These are phyloP conservation scores for Nemania diffusa DNA, from an alignment of 2,329 filamentous ascomycete species.

Conservation along the genomic window DNA sequence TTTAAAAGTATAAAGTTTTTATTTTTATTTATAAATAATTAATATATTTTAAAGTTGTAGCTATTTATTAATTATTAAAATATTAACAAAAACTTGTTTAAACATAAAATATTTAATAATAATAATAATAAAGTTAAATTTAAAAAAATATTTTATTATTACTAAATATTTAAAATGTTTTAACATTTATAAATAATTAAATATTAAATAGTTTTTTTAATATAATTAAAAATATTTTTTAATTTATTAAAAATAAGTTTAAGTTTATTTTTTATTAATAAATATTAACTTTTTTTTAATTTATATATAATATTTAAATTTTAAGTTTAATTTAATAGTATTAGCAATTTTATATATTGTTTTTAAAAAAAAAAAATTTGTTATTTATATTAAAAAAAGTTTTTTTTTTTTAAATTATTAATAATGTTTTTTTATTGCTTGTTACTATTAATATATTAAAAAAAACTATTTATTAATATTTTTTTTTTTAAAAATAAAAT, in stretches of 20 bases:
- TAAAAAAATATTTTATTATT: background rate
- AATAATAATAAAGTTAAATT: background rate
- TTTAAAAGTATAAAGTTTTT: too few relatives aligned
- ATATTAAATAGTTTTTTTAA: background rate
- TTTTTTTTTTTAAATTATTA: too few relatives aligned
- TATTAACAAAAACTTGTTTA: slow-evolving; percentile 6
- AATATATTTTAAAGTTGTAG: background rate
- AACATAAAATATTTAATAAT: slow-evolving; percentile 12
- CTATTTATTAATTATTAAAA: slow-evolving; percentile 6
- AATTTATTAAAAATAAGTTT: slow-evolving; percentile 13
- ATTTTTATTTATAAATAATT: background rate
- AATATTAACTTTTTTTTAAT: slow-evolving; percentile 16
- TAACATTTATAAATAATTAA: background rate
- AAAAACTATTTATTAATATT: slow-evolving; percentile 6
- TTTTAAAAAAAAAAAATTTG: slow-evolving; percentile 24
- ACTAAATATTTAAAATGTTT: too few relatives aligned
- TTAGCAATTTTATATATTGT: slow-evolving; percentile 2
- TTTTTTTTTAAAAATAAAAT: slow-evolving; percentile 25
- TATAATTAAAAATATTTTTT: slow-evolving; percentile 1
- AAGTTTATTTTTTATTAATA: slow-evolving; percentile 11
- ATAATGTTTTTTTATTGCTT: slow-evolving; percentile 10
- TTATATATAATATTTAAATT: slow-evolving; percentile 17
- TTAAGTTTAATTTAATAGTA: too few relatives aligned
- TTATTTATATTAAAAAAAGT: slow-evolving; percentile 16
- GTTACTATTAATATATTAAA: slow-evolving; percentile 13